A percentile compares a stretch with the other conserved stretches of the same genome.
These are phyloP conservation scores for Musa itinerans DNA, from an alignment of 176 grass and related monocot species.

Conservation along the genomic window DNA sequence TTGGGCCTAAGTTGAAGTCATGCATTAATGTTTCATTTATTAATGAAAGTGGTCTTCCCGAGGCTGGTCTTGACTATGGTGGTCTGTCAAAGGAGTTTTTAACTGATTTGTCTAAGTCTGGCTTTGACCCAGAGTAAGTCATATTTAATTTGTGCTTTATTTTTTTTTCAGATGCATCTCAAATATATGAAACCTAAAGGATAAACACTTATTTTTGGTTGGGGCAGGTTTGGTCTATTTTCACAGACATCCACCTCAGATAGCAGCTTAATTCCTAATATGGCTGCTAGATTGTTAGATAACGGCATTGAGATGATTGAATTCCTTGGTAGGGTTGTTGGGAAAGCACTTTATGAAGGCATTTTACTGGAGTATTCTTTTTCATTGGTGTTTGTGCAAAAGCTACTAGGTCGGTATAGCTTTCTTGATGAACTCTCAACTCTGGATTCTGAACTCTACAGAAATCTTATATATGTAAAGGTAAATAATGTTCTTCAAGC, in stretches of 20 bases:
- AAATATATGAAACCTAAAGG: background rate
- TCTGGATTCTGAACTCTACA: constrained; percentile 84
- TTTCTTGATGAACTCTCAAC: constrained; percentile 96
- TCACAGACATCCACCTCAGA: constrained; percentile 76
- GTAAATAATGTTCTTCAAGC: constrained; percentile 16
- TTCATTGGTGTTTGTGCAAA: constrained; percentile 96
- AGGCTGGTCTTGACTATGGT: constrained; percentile 96
- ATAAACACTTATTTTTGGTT: constrained; percentile 22
- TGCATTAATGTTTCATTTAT: constrained; percentile 94
- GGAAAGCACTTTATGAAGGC: constrained; percentile 94
- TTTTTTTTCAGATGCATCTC: background rate
- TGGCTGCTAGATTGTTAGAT: constrained; percentile 73
- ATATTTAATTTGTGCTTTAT: constrained; percentile 3
- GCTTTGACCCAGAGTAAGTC: constrained; percentile 80
- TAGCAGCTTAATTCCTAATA: constrained; percentile 76
- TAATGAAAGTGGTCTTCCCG: constrained; percentile 90
- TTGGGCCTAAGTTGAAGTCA: constrained; percentile 74
- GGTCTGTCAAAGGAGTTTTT: constrained; percentile 94
- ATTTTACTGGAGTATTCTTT: constrained; percentile 95
- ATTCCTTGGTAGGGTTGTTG: constrained; percentile 88
- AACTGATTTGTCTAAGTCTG: constrained; percentile 82
- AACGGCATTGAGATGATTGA: constrained; percentile 95
- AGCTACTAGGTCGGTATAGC: constrained; percentile 78
- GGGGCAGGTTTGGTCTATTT: constrained; percentile 68
- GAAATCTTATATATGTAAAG: constrained; percentile 94